Base-by-base conservation (phyloP, 1,284 basidiomycete genomes). In the Coniophora puteana region DNA sequence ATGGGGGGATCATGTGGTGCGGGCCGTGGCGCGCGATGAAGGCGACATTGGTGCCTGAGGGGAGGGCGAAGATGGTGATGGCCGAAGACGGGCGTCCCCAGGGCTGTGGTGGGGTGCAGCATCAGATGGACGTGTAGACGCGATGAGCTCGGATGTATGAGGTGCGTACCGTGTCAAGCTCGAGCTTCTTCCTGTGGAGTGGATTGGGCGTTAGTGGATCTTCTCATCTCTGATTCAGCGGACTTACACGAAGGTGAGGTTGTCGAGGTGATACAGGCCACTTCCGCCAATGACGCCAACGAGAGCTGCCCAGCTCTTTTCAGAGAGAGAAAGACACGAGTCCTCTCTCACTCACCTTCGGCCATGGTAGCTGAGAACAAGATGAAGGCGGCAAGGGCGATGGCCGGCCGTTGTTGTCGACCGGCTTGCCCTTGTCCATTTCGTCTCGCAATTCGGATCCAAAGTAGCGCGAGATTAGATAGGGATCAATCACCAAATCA, bases 31-130 rank as follows among this genome's bases (percentile, higher is more conserved):
- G 81, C 0, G 95, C 88, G 40, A 99, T 69, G 70, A 99, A 98
- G 30, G 95, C 96, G 51, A 98, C 69, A 36, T 76, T 77, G 4
- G 76, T 74, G 20, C 91, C 90, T 0, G 83, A 82, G 2, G 89
- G 83, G 18, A 95, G 82, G 24, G 82, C 68, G 20, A 81, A 84
- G 61, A 98, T 93, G 8, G 86, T 85, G 54, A 99, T 93, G 0
- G 92, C 93, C 0, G 93, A 92, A 18, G 89, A 93, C 1, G 95
- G 90, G 49, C 76, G 72, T 18, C 95, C 95, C 95, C 95, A 99
- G 12, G 95, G 95, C 85, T 94, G 52, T 38, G 16, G 25, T 22
- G n/a, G n/a, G n/a, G n/a, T n/a, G n/a, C n/a, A n/a, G n/a, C n/a
- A n/a, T n/a, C 35, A 18, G 12, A 43, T 35, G 30, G 20, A 20